Evolutionary conservation across 1,284 basidiomycete genomes (phyloP), one percentile per base, ranked within the genome.

Genomic region (Trametes hirsuta): DNA sequence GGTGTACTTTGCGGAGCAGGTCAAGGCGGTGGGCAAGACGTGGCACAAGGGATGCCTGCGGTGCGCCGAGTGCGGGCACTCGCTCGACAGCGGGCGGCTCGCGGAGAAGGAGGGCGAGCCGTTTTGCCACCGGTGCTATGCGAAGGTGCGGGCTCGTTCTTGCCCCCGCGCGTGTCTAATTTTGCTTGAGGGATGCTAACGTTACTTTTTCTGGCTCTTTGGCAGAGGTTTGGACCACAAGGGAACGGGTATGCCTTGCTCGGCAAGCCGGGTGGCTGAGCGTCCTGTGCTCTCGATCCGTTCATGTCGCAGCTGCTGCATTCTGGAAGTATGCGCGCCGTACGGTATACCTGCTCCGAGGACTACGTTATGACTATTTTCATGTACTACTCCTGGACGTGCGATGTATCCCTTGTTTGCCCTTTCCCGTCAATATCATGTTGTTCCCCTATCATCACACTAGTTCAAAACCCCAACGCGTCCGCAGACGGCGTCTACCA

Each of bases 11-110:
- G 86, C 86, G 30, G 86, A 88, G 72, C 85, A 86, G 86, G 83
- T 88, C 58, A 90, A 90, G 74, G 90, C 90, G 2, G 80, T 88
- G 3, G 87, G 88, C 15, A 87, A 90, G 77, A 88, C 86, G 37
- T 93, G 79, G 72, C 90, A 93, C 65, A 91, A 90, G 70, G 76
- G 75, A n/a, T 93, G 91, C 69, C 72, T 93, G 63, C 77, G 90
- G 21, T 93, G 90, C 69, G 80, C 79, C 4, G 86, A 86, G 64
- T 93, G 90, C 67, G 81, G 78, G 58, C 84, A 86, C 0, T 68
- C 77, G 6, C 76, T 93, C 22, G 90, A 91, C 68, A 88, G 90
- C 39, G 85, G 77, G 44, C 81, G 84, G 34, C 72, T 93, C 59
- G 83, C 87, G 24, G 90, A 93, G 72, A 87, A 88, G 68, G 89